phyloP scores from a whole-genome alignment of 306 rosid genomes.

The Mucuna pruriens region DNA sequence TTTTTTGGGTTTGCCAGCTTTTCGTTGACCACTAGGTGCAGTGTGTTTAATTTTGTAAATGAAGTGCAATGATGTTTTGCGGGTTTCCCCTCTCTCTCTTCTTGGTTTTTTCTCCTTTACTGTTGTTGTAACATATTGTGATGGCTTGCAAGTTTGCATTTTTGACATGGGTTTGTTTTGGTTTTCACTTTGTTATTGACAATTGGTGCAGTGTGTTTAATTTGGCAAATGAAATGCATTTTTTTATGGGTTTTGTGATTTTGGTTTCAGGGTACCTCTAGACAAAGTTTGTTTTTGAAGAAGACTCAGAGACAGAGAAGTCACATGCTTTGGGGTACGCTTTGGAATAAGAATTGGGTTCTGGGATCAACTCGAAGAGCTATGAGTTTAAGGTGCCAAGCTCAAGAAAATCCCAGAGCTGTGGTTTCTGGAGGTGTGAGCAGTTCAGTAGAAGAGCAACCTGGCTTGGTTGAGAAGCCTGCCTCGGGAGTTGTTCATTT shows the following conservation, averaged over 20 bases:
- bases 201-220: background rate
- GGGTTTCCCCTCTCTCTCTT: background rate
- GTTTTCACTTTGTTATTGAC: background rate
- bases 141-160: background rate
- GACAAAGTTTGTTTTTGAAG: slow-evolving; percentile 49
- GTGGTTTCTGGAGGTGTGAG: slow-evolving; percentile 55
- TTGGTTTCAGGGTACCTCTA: slow-evolving; percentile 59
- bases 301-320: slow-evolving; percentile 47
- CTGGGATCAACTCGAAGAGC: slow-evolving; percentile 42
- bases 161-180: background rate
- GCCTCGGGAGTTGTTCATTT: slow-evolving; percentile 62
- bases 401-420: slow-evolving; percentile 58
- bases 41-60: background rate
- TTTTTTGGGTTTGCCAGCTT: background rate
- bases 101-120: background rate
- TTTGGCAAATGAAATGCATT: background rate
- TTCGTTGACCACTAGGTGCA: background rate
- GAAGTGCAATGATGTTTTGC: background rate
- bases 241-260: slow-evolving; percentile 9
- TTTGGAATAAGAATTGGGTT: slow-evolving; percentile 12
- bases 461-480: slow-evolving; percentile 58
- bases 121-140: background rate
- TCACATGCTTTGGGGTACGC: slow-evolving; percentile 58
- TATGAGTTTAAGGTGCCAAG: slow-evolving; percentile 54
- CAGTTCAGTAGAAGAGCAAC: slow-evolving; percentile 51